phyloP scores from a whole-genome alignment of 2,329 filamentous ascomycete species.

The Neophaeococcomyces aloes region DNA sequence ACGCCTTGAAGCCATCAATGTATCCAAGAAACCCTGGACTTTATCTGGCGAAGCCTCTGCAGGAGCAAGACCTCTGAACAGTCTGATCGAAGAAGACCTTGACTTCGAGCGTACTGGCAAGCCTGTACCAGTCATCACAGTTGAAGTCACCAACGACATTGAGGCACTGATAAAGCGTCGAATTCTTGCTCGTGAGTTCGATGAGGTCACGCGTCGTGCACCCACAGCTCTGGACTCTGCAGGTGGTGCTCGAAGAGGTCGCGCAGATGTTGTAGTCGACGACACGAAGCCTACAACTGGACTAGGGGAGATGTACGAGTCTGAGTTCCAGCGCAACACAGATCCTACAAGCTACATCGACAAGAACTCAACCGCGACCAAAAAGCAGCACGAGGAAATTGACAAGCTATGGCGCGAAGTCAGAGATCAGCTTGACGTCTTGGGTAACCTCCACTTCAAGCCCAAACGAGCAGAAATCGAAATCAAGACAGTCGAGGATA shows the following conservation, averaged over 20 bases:
- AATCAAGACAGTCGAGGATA: constrained; percentile 78
- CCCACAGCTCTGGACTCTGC: constrained; percentile 61
- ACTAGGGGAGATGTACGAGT: constrained; percentile 86
- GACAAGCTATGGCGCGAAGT: constrained; percentile 73
- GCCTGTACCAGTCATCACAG: constrained; percentile 85
- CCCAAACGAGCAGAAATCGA: constrained; percentile 73
- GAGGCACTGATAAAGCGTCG: constrained; percentile 90
- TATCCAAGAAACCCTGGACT: constrained; percentile 85
- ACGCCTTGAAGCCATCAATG: constrained; percentile 75
- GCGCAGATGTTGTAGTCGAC: constrained; percentile 58
- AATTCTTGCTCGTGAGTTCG: constrained; percentile 81
- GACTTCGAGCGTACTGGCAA: constrained; percentile 95
- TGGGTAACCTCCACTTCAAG: constrained; percentile 92
- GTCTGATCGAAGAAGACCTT: constrained; percentile 83
- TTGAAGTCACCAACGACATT: constrained; percentile 80
- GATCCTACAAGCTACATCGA: constrained; percentile 73
- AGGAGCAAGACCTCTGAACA: constrained; percentile 74
- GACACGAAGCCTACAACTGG: constrained; percentile 80
- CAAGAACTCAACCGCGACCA: constrained; percentile 69
- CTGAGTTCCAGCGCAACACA: constrained; percentile 68
- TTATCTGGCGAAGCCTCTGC: constrained; percentile 79
- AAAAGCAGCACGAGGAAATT: constrained; percentile 74
- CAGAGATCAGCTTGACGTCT: constrained; percentile 68
- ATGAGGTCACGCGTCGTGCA: constrained; percentile 74
- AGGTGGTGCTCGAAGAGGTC: constrained; percentile 54